Conservation (phyloP, 2,329 filamentous ascomycete species). For the Alternaria viburni region DNA sequence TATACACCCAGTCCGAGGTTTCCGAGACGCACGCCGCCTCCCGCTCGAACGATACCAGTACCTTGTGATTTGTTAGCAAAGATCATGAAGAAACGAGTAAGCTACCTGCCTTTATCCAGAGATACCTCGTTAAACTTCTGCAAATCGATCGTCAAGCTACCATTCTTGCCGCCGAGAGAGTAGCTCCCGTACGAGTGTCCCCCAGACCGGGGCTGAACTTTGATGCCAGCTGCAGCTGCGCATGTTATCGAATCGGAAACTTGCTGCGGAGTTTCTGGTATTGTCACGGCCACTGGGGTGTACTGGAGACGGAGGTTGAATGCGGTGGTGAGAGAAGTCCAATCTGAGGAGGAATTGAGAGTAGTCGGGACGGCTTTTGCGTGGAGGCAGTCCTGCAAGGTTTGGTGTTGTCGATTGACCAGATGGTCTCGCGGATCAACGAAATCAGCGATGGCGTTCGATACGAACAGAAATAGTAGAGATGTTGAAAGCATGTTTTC, state of each 20-base stretch:
- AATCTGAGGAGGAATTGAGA: constrained; percentile 3
- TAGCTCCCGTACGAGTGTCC: constrained; percentile 65
- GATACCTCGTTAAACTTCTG: constrained; percentile 38
- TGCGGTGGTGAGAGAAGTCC: not conserved
- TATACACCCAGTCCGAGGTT: constrained; percentile 32
- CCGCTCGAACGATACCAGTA: constrained; percentile 50
- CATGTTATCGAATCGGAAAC: constrained; percentile 62
- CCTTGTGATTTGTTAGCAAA: constrained; percentile 22
- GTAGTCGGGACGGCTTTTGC: not conserved
- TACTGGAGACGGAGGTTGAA: constrained; percentile 28
- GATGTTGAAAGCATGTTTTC: not conserved
- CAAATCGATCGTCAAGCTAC: constrained; percentile 44
- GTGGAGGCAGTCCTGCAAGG: not conserved
- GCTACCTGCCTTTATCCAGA: constrained; percentile 41
- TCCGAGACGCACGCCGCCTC: constrained; percentile 56
- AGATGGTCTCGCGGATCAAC: not conserved
- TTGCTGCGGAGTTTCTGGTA: constrained; percentile 57
- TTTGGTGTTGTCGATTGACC: not conserved
- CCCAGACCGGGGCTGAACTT: constrained; percentile 65
- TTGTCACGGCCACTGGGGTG: constrained; percentile 60
- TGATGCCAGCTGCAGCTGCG: constrained; percentile 54
- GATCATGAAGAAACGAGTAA: constrained; percentile 44
- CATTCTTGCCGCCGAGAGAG: constrained; percentile 54
- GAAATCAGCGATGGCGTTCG: not conserved
- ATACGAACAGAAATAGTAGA: not conserved